Base-by-base conservation (phyloP, 73 alveolate genomes). In the Diophrys appendiculata region DNA sequence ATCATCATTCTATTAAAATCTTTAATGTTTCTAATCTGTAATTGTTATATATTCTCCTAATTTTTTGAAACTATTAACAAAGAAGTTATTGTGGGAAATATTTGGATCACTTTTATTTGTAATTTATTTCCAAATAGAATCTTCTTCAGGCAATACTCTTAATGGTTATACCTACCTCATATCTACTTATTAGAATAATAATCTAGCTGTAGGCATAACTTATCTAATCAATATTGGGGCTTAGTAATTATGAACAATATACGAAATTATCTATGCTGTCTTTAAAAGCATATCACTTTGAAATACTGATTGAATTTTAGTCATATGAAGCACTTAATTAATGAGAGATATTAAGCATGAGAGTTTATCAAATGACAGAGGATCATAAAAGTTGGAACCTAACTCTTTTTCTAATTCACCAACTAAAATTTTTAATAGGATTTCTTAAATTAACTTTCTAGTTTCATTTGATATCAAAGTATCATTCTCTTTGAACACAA, bases 401-500 rank as follows among this genome's bases (percentile, higher is more conserved):
- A 83, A 75, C 14, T 72, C 70, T 29, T 74, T 68, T 65, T 80
- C 85, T 22, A 80, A 56, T 43, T n/a, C 34, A 13, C 68, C 60
- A 14, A 78, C 81, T 0, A 87, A 24, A 72, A 75, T 87, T 18
- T 71, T 81, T 2, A 87, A 75, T 13, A 87, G 71, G 69, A 69
- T 54, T 23, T 87, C 94, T 54, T 80, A 76, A 2, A 87, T 55
- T 28, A 81, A 0, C 24, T 52, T 73, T 23, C 73, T 33, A 33
- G 94, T 60, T 34, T 87, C 90, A 0, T 24, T 14, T 0, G 87
- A 22, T 28, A 87, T 73, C 77, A 60, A 33, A 75, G 74, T 67
- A 52, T 82, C 76, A 65, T 78, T 87, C 3, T 72, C 35, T 18
- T 76, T 82, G 14, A 82, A 34, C 77, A 87, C 68, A 73, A 87